Evolutionary conservation across 768 basidiomycete species (phyloP), one percentile per base, ranked within the genome.

Genomic region (Russula lepida): DNA sequence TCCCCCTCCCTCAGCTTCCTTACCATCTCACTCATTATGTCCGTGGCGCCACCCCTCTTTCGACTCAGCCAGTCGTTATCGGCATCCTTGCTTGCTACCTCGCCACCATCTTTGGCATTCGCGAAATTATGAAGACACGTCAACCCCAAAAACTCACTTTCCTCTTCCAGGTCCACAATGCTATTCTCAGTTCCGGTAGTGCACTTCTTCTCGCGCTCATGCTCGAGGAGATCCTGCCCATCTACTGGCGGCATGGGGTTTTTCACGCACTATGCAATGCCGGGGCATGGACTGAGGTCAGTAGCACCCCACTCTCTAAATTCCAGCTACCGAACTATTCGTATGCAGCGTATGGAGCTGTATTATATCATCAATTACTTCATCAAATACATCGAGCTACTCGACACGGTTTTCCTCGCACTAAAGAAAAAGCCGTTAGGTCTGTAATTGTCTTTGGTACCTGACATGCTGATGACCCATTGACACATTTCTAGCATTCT

Each of bases 291-390:
- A 95, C 95, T 44, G 78, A 85, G 66, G 95, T 95, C 68, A 70
- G 89, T 82, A 49, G 56, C 43, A 43, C 46, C 53, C 27, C 54
- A 48, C 54, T 47, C 56, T 27, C 23, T 30, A n/a, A 19, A 13
- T 50, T 65, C 39, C 35, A 27, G 21, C 13, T 49, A 23, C 46
- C 32, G 43, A 43, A 41, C 21, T 51, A 21, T 58, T 19, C 59
- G 19, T 44, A 23, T 47, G 15, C 69, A 97, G 94, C 83, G 82
- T 72, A 79, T 98, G 73, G 89, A 98, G 76, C 88, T 94, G 70
- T 98, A 91, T 78, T 98, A 99, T 78, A 93, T 98, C 80, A 80
- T 98, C 79, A 99, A 99, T 79, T 99, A 98, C 77, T 94, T 87
- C 76, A 92, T 97, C 84, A 98, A 98, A 73, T 98, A 98, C 74